These are phyloP conservation scores for Oxytropis ochrocephala DNA, from an alignment of 306 rosid genomes.

Conservation along the genomic window DNA sequence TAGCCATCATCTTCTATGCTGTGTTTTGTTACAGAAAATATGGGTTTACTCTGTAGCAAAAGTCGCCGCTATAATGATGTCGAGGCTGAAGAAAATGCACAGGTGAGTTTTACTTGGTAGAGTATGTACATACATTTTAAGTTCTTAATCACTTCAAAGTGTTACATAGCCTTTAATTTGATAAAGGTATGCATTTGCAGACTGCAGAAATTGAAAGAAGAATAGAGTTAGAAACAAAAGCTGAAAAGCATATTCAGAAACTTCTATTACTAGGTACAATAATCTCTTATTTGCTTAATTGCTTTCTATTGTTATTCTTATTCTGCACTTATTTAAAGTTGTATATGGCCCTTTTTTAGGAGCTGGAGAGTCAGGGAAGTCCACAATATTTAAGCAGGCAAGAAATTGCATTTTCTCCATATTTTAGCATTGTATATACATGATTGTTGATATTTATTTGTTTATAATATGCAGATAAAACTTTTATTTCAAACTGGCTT, in stretches of 20 bases:
- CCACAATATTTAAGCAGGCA: constrained; percentile 96
- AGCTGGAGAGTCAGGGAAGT: constrained; percentile 96
- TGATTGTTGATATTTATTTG: constrained; percentile 14
- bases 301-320: not conserved
- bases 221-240: constrained; percentile 88
- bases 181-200: constrained; percentile 43
- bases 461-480: constrained; percentile 60
- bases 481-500: constrained; percentile 96
- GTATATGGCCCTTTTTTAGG: constrained; percentile 32
- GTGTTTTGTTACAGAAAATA: constrained; percentile 56
- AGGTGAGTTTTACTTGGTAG: constrained; percentile 40
- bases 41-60: constrained; percentile 96
- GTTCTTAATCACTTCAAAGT: not conserved
- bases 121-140: not conserved
- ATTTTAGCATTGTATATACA: not conserved
- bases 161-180: constrained; percentile 13
- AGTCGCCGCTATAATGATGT: constrained; percentile 60
- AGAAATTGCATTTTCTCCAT: constrained; percentile 19
- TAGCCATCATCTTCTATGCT: constrained; percentile 69
- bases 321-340: not conserved
- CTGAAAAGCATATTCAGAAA: constrained; percentile 91
- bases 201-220: constrained; percentile 88
- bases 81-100: constrained; percentile 72
- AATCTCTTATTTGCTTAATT: not conserved
- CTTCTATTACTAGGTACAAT: constrained; percentile 82